Percentiles rank a stretch among this genome's conserved stretches.
Conservation (phyloP, 306 rosid species). For the Echinosophora koreensis region DNA sequence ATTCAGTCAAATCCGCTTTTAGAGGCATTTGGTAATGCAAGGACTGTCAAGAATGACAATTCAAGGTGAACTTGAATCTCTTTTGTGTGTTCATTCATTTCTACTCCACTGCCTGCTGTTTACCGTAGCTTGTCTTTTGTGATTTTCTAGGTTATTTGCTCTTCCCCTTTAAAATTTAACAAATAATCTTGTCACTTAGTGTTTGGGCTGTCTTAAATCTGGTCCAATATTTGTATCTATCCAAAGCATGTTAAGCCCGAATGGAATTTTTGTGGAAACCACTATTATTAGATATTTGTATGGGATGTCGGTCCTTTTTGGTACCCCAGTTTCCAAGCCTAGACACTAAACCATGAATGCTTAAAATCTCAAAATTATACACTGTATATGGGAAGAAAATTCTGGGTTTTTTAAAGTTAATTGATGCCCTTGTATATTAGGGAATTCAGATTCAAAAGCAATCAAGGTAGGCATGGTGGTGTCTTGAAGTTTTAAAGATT, state of each 20-base stretch:
- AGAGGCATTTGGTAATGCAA: slow-evolving; percentile 99
- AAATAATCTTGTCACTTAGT: slow-evolving; percentile 18
- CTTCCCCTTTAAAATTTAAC: slow-evolving; percentile 9
- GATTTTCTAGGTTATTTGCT: slow-evolving; percentile 27
- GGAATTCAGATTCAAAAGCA: slow-evolving; percentile 15
- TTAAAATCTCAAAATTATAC: slow-evolving; percentile 3
- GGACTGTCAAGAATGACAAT: slow-evolving; percentile 96
- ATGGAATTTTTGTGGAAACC: slow-evolving; percentile 37
- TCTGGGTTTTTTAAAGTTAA: not conserved
- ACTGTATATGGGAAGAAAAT: slow-evolving; percentile 26
- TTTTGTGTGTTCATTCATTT: slow-evolving; percentile 1
- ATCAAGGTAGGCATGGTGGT: not conserved
- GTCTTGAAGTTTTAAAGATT: slow-evolving; percentile 39
- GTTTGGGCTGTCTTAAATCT: slow-evolving; percentile 13
- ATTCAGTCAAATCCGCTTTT: slow-evolving; percentile 92
- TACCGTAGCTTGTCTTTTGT: slow-evolving; percentile 11
- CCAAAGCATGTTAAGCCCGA: not conserved
- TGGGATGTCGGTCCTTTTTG: slow-evolving; percentile 1
- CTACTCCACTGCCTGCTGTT: not conserved
- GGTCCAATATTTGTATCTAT: slow-evolving; percentile 14
- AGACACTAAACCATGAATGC: not conserved
- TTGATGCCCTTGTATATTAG: not conserved
- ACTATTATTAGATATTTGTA: not conserved
- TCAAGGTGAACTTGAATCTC: slow-evolving; percentile 70
- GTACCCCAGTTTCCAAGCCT: slow-evolving; percentile 10